These are phyloP conservation scores for Monilinia polystroma DNA, from an alignment of 2,329 filamentous ascomycete species.

Conservation along the genomic window DNA sequence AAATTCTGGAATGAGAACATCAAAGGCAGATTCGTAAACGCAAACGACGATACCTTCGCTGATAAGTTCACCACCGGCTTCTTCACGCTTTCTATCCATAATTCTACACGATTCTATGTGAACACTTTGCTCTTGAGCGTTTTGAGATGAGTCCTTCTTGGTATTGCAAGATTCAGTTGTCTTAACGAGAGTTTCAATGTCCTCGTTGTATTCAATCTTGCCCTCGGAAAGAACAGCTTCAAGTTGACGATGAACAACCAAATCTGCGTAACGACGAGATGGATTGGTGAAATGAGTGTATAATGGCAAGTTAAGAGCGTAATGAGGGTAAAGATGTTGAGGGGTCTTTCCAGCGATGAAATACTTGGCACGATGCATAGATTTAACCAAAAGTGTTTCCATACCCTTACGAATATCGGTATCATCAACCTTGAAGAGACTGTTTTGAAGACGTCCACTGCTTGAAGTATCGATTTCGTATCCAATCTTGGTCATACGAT, in stretches of 20 bases:
- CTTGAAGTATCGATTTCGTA: conserved; percentile 87
- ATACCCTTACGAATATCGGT: conserved; percentile 90
- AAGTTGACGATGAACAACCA: conserved; percentile 92
- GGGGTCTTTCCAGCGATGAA: conserved; percentile 78
- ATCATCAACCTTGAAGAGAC: conserved; percentile 90
- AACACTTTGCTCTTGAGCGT: conserved; percentile 96
- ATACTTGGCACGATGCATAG: conserved; percentile 96
- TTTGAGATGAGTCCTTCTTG: conserved; percentile 98
- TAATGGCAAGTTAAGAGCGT: conserved; percentile 84
- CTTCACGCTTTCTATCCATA: conserved; percentile 89
- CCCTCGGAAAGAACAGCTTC: conserved; percentile 82
- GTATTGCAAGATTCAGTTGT: conserved; percentile 95
- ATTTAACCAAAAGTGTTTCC: conserved; percentile 93
- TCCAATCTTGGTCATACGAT: conserved; percentile 88
- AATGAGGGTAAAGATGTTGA: conserved; percentile 80
- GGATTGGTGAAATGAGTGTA: conserved; percentile 99
- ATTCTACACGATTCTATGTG: conserved; percentile 96
- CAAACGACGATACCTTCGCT: conserved; percentile 94
- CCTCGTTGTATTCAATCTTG: conserved; percentile 81
- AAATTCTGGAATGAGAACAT: conserved; percentile 96
- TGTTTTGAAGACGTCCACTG: conserved; percentile 90
- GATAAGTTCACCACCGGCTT: conserved; percentile 86
- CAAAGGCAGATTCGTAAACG: conserved; percentile 98
- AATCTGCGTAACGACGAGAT: conserved; percentile 89
- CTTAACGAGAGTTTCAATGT: conserved; percentile 84